These are phyloP conservation scores for Irpex rosettiformis DNA, from an alignment of 1,284 basidiomycete species.

Conservation along the genomic window DNA sequence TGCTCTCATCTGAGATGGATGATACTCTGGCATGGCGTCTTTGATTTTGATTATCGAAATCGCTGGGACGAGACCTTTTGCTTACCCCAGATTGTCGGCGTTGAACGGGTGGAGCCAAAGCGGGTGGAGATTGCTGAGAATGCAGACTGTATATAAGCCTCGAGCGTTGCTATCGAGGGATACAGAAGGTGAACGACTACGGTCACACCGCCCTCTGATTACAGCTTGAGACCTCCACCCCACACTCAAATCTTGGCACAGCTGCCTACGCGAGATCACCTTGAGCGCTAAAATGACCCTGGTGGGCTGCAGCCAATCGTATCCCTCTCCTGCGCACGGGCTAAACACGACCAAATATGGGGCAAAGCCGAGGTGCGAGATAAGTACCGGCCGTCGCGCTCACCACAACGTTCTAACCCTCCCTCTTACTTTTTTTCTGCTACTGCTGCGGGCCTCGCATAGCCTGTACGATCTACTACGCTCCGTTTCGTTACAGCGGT, in stretches of 20 bases:
- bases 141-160: neutral
- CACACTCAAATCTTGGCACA: neutral
- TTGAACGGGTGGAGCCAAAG: neutral
- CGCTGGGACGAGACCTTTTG: neutral
- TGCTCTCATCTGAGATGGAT: constrained; percentile 1
- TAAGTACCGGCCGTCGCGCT: constrained; percentile 16
- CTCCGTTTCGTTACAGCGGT: constrained; percentile 8
- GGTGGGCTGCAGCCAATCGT: constrained; percentile 5
- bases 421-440: neutral
- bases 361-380: constrained; percentile 16
- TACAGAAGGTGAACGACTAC: neutral
- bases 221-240: neutral
- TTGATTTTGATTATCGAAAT: constrained; percentile 3
- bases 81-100: neutral
- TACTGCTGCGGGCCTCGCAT: neutral
- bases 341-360: constrained; percentile 11
- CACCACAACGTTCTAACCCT: constrained; percentile 7
- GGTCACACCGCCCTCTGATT: neutral
- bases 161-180: neutral
- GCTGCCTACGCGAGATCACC: constrained; percentile 1
- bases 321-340: neutral
- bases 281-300: constrained; percentile 5
- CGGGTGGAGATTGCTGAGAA: neutral
- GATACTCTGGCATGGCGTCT: neutral
- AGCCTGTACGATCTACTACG: constrained; percentile 12